These are phyloP conservation scores for Fusarium sp. DNA, from an alignment of 2,329 filamentous ascomycete genomes.

Conservation along the genomic window DNA sequence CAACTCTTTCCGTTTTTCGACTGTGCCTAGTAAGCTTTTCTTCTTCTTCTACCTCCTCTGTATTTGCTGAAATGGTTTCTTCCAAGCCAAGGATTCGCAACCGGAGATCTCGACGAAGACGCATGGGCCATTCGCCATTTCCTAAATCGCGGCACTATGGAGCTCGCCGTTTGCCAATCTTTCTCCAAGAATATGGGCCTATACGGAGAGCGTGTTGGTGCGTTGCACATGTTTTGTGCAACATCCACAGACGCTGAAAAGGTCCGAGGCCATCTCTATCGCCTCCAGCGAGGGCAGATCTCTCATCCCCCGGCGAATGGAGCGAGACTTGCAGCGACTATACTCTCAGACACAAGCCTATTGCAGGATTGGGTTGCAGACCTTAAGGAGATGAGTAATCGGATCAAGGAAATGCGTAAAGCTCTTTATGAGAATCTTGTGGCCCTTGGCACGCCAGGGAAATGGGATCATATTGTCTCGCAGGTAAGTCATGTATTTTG, in stretches of 20 bases:
- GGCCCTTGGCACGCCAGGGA: background rate
- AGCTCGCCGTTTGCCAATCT: background rate
- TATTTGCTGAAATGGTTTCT: background rate
- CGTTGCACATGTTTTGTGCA: background rate
- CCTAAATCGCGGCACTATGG: background rate
- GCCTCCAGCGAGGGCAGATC: background rate
- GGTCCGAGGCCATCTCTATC: background rate
- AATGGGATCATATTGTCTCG: background rate
- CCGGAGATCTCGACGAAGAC: background rate
- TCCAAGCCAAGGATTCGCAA: conserved; percentile 4
- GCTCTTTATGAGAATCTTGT: background rate
- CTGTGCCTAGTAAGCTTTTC: background rate
- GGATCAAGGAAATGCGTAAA: background rate
- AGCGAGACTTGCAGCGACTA: background rate
- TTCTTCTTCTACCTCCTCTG: accelerated
- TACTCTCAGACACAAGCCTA: background rate
- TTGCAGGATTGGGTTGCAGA: background rate
- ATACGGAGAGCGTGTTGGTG: background rate
- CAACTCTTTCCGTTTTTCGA: conserved; percentile 2
- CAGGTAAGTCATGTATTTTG: background rate
- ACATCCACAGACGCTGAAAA: background rate
- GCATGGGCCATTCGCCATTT: background rate
- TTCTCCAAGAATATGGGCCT: conserved; percentile 6
- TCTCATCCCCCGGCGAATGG: background rate
- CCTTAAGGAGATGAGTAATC: background rate